Evolutionary conservation across 179 eudicot species (phyloP), one percentile per base, ranked within the genome.

Genomic region (Beta macrorhiza): DNA sequence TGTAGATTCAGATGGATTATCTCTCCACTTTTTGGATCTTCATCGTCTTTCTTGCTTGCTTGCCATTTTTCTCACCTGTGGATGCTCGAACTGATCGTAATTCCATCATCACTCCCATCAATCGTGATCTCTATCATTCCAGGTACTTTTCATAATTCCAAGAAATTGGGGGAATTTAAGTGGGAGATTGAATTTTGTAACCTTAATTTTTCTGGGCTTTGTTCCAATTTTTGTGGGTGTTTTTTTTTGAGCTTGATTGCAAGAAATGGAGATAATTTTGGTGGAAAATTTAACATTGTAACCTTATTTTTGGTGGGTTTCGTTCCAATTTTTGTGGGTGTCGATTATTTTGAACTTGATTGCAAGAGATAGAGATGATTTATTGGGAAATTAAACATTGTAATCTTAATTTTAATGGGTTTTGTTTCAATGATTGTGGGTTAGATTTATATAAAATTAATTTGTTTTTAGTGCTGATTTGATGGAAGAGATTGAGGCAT

Each of bases 51-150:
- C 67, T 84, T 77, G 71, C 78, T 68, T 78, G 12, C 57, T 75
- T 13, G 1, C 71, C 68, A 7, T 51, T 37, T 72, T 65, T 82
- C 42, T 12, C 69, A 65, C 29, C 61, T 55, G 72, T 63, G 58
- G 7, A 81, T 83, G 87, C 80, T 51, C 58, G 67, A 58, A 55
- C 44, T 80, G 78, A 77, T 47, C 71, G 61, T 64, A 80, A 65
- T 70, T 85, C 86, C 37, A 32, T 82, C 14, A 45, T 85, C 62
- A 92, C 96, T 64, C 97, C 98, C 10, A 95, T 96, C 86, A 92
- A 94, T 85, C 92, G 82, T 82, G 96, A 94, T 92, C 98, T 96
- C 57, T 96, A 96, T 76, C 99, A 91, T 84, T 84, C 90, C 77
- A 94, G 99, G 97, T 94, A 70, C 45, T 15, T 77, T 14, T 45